A percentile compares a stretch with the other conserved stretches of the same genome.
phyloP scores from a whole-genome alignment of 768 basidiomycete genomes.

The Tulasnella sp. region DNA sequence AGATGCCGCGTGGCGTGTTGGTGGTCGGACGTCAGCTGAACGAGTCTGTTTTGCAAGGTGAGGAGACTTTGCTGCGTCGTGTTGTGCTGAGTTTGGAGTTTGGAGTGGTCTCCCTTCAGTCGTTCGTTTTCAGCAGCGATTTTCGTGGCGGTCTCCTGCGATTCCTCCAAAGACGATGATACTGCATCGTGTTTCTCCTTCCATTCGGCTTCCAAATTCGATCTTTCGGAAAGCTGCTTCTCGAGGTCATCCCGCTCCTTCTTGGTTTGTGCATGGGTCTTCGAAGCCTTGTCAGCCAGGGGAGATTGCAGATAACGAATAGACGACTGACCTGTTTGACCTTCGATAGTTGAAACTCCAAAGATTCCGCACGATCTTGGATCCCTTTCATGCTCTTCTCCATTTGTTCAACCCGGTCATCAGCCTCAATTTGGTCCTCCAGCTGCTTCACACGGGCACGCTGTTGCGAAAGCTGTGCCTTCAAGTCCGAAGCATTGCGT shows the following conservation, averaged over 20 bases:
- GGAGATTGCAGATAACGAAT: background rate
- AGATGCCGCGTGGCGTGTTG: conserved; percentile 44
- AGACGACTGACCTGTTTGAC: conserved; percentile 50
- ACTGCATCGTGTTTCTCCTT: conserved; percentile 38
- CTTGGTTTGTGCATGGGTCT: conserved; percentile 51
- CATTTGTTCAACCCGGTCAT: conserved; percentile 66
- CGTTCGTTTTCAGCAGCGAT: conserved; percentile 36
- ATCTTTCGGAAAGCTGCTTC: conserved; percentile 31
- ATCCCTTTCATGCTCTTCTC: conserved; percentile 65
- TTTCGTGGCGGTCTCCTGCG: conserved; percentile 35
- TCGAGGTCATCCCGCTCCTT: conserved; percentile 49
- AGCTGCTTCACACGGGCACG: conserved; percentile 55
- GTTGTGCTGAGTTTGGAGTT: conserved; percentile 38
- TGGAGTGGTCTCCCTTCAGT: conserved; percentile 36
- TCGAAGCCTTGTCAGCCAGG: background rate
- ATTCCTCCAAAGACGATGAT: conserved; percentile 29
- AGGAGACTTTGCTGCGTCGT: conserved; percentile 37
- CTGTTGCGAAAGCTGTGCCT: conserved; percentile 41
- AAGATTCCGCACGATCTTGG: conserved; percentile 70
- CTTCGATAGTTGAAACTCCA: conserved; percentile 72
- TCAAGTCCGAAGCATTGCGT: conserved; percentile 40
- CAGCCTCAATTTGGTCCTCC: conserved; percentile 71
- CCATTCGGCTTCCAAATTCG: conserved; percentile 34
- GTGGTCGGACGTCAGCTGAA: conserved; percentile 44
- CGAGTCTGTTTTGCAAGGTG: conserved; percentile 46